Evolutionary conservation across 208 protist genomes (phyloP).

Genomic region (Wallacemonas sp.): DNA sequence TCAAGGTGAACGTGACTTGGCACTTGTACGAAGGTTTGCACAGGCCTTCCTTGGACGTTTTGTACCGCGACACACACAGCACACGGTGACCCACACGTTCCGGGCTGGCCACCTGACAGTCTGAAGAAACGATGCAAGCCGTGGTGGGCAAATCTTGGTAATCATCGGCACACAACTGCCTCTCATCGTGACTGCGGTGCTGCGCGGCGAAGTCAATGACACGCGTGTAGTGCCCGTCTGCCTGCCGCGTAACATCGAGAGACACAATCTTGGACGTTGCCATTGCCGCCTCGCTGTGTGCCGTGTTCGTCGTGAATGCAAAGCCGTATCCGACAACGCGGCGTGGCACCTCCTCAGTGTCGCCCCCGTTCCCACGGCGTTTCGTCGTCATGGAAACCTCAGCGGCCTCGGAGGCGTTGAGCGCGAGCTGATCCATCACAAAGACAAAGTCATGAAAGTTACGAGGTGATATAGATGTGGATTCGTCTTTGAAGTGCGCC

Average conservation of each 20-base stretch:
- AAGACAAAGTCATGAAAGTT: constrained; percentile 55
- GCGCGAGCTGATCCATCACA: constrained; percentile 50
- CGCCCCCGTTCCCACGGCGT: neutral
- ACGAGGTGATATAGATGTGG: constrained; percentile 19
- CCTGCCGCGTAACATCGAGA: constrained; percentile 5
- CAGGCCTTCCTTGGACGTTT: constrained; percentile 55
- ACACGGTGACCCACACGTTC: constrained; percentile 48
- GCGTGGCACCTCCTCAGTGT: constrained; percentile 5
- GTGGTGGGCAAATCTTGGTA: constrained; percentile 49
- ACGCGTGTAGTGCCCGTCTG: constrained; percentile 19
- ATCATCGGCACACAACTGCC: constrained; percentile 38
- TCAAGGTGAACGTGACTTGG: constrained; percentile 44
- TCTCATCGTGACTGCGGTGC: constrained; percentile 43
- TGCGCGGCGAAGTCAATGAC: constrained; percentile 54
- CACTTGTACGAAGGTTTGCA: constrained; percentile 79
- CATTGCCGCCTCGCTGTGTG: constrained; percentile 15
- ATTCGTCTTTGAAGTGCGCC: constrained; percentile 31
- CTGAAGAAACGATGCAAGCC: constrained; percentile 54
- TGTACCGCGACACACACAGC: constrained; percentile 63
- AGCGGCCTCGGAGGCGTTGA: constrained; percentile 45
- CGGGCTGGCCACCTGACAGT: constrained; percentile 28
- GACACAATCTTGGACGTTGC: constrained; percentile 18
- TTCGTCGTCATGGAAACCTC: neutral
- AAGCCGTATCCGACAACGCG: constrained; percentile 49
- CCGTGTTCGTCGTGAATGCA: constrained; percentile 57